These are phyloP conservation scores for Rhododendron kiyosumense DNA, from an alignment of 148 eudicot species.

Conservation along the genomic window DNA sequence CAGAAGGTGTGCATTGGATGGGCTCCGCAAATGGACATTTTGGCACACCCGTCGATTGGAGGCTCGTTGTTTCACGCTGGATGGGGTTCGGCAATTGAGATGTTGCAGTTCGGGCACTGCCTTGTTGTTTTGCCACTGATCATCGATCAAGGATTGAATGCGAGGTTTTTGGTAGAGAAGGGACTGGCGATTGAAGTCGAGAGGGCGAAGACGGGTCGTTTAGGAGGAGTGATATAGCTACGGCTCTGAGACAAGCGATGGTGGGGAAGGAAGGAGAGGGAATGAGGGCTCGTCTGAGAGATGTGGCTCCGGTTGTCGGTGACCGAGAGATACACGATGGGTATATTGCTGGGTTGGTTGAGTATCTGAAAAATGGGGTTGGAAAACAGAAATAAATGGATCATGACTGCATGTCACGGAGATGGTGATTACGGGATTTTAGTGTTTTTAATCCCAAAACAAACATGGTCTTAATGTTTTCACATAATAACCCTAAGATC, in stretches of 20 bases:
- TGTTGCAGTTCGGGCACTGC: slow-evolving; percentile 18
- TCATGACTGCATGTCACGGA: too few relatives aligned
- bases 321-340: slow-evolving; percentile 11
- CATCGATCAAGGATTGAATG: slow-evolving; percentile 26
- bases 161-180: slow-evolving; percentile 27
- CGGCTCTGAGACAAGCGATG: slow-evolving; percentile 14
- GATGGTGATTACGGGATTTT: background rate
- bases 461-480: too few relatives aligned
- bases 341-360: slow-evolving; percentile 7
- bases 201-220: slow-evolving; percentile 22
- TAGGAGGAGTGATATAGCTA: slow-evolving; percentile 5
- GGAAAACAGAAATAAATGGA: background rate
- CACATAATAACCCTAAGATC: background rate
- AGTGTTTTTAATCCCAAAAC: too few relatives aligned
- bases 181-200: slow-evolving; percentile 26
- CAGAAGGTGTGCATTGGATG: slow-evolving; percentile 21
- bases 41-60: slow-evolving; percentile 24
- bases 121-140: slow-evolving; percentile 20
- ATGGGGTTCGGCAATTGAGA: slow-evolving; percentile 26
- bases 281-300: slow-evolving; percentile 4
- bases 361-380: slow-evolving; percentile 6
- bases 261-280: slow-evolving; percentile 12
- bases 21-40: slow-evolving; percentile 27
- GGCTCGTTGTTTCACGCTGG: slow-evolving; percentile 28
- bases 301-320: slow-evolving; percentile 4